Percentiles rank a stretch among this genome's conserved stretches.
These are phyloP conservation scores for Ceratobasidium sp. DNA, from an alignment of 1,284 basidiomycete genomes.

Conservation along the genomic window DNA sequence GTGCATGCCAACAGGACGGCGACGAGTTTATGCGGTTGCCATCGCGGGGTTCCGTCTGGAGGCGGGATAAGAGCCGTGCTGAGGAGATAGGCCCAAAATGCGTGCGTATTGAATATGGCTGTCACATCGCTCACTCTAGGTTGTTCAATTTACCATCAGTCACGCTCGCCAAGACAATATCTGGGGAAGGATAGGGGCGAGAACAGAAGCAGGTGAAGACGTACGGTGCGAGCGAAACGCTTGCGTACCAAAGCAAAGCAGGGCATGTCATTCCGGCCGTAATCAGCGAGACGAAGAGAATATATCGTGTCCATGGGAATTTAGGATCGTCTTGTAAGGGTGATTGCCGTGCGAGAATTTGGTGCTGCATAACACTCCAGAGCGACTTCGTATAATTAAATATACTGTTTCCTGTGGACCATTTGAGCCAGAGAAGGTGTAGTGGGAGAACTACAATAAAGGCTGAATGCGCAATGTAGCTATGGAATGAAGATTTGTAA, in stretches of 20 bases:
- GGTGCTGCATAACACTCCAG: constrained; percentile 65
- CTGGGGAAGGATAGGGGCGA: constrained; percentile 46
- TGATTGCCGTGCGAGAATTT: constrained; percentile 59
- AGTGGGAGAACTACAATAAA: constrained; percentile 78
- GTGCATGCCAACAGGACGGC: constrained; percentile 81
- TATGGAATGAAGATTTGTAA: constrained; percentile 54
- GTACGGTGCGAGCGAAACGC: constrained; percentile 78
- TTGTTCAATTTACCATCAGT: too few species aligned
- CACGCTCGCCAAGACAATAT: constrained; percentile 36
- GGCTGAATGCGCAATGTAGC: constrained; percentile 79
- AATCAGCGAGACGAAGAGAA: constrained; percentile 63
- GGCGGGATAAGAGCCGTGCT: constrained; percentile 67
- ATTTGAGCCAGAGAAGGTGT: constrained; percentile 73
- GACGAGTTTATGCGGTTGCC: constrained; percentile 72
- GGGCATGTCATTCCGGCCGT: constrained; percentile 74
- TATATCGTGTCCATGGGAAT: constrained; percentile 65
- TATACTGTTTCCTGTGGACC: constrained; percentile 64
- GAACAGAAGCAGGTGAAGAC: constrained; percentile 54
- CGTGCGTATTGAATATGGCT: constrained; percentile 87
- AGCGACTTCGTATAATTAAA: constrained; percentile 67
- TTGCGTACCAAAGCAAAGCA: constrained; percentile 77
- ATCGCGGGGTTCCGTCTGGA: constrained; percentile 62
- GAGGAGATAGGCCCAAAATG: constrained; percentile 84
- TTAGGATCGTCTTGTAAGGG: constrained; percentile 9
- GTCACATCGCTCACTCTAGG: constrained; percentile 81